Percentiles rank a stretch among this genome's conserved stretches.
Conservation (phyloP, 208 protist species). For the Vickermania spadyakhi region DNA sequence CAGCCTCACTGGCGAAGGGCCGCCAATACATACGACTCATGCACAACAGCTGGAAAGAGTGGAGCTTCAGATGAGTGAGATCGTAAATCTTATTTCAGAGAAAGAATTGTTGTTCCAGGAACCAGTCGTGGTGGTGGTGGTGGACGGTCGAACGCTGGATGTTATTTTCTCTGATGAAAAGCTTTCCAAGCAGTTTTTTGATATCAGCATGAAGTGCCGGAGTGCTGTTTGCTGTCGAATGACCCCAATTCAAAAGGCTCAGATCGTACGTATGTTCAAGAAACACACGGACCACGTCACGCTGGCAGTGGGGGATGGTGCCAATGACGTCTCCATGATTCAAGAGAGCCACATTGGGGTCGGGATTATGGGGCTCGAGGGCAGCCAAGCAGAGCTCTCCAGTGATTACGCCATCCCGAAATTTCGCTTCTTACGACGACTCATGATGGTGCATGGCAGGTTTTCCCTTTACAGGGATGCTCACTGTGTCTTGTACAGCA, state of each 20-base stretch:
- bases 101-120: neutral
- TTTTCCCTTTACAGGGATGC: conserved; percentile 86
- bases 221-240: conserved; percentile 81
- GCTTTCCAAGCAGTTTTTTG: conserved; percentile 46
- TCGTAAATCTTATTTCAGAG: conserved; percentile 1
- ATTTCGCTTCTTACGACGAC: conserved; percentile 82
- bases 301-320: conserved; percentile 80
- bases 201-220: conserved; percentile 39
- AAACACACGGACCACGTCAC: conserved; percentile 30
- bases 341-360: conserved; percentile 91
- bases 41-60: neutral
- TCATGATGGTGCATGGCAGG: conserved; percentile 92
- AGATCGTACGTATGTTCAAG: conserved; percentile 65
- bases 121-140: conserved; percentile 44
- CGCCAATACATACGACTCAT: neutral
- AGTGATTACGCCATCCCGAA: conserved; percentile 90
- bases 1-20: neutral
- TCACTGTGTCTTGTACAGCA: conserved; percentile 86
- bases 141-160: conserved; percentile 71
- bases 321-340: conserved; percentile 93
- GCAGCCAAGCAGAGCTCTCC: conserved; percentile 89
- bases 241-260: conserved; percentile 74
- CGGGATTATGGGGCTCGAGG: conserved; percentile 94
- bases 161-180: conserved; percentile 41
- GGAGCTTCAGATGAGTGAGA: conserved; percentile 7